phyloP scores from a whole-genome alignment of 495 filamentous ascomycete species.

The Aspergillus sclerotiicarbonarius region DNA sequence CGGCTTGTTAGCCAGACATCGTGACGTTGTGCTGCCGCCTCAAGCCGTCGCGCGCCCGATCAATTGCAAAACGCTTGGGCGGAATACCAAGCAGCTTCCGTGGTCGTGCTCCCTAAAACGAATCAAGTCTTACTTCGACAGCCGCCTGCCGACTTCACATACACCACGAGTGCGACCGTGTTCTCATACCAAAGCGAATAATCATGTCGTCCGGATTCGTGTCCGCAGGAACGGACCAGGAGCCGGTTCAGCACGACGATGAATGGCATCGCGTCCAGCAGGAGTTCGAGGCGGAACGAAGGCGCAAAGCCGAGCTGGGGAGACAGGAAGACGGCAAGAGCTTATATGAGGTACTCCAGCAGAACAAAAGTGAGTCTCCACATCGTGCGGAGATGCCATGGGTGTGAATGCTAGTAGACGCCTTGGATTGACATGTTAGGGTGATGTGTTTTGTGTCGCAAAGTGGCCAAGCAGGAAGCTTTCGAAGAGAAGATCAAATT shows the following conservation, averaged over 20 bases:
- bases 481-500: constrained; percentile 87
- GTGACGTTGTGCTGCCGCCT: too few relatives aligned
- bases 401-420: constrained; percentile 3
- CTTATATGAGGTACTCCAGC: constrained; percentile 83
- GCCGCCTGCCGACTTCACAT: too few relatives aligned
- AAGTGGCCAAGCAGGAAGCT: constrained; percentile 92
- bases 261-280: constrained; percentile 76
- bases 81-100: too few relatives aligned
- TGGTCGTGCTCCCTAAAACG: too few relatives aligned
- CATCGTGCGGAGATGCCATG: background rate
- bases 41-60: too few relatives aligned
- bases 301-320: constrained; percentile 56
- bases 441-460: constrained; percentile 26
- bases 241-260: constrained; percentile 58
- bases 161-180: too few relatives aligned
- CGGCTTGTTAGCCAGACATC: too few relatives aligned
- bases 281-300: constrained; percentile 68
- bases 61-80: too few relatives aligned
- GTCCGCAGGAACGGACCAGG: constrained; percentile 74
- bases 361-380: constrained; percentile 78
- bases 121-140: too few relatives aligned
- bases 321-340: constrained; percentile 64
- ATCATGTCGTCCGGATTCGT: constrained; percentile 86
- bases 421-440: constrained; percentile 55
- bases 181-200: background rate